Conservation (phyloP, 257 asterid species). For the Haberlea rhodopensis region DNA sequence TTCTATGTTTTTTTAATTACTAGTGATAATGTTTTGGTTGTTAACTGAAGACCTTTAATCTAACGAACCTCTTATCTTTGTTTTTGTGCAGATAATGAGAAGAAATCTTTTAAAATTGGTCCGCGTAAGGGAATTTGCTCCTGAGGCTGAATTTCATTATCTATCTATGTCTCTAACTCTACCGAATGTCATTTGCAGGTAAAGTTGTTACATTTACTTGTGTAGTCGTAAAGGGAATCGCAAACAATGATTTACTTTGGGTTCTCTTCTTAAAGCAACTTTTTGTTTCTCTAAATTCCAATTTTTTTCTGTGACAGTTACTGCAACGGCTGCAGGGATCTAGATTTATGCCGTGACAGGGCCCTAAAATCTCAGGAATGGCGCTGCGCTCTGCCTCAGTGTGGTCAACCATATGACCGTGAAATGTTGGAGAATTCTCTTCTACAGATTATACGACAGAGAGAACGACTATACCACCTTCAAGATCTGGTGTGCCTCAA, state of each 20-base stretch:
- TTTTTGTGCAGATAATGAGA: constrained; percentile 78
- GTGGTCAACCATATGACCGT: constrained; percentile 86
- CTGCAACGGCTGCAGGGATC: constrained; percentile 93
- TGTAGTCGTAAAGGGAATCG: neutral
- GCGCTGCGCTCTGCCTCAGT: constrained; percentile 73
- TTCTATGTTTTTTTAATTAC: neutral
- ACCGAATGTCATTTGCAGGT: constrained; percentile 97
- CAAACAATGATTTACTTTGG: too few species aligned
- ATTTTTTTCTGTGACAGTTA: constrained; percentile 45
- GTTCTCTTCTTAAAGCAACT: too few species aligned
- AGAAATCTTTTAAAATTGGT: constrained; percentile 81
- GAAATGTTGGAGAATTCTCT: constrained; percentile 82
- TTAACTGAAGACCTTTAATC: neutral
- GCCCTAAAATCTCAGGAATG: constrained; percentile 63
- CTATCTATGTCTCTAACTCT: constrained; percentile 48
- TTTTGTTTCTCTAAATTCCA: neutral
- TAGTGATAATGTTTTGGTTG: constrained; percentile 2
- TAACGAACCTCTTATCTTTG: constrained; percentile 7
- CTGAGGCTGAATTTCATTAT: constrained; percentile 78
- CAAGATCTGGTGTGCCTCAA: constrained; percentile 91
- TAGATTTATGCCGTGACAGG: constrained; percentile 72
- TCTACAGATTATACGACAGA: constrained; percentile 76
- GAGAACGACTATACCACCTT: constrained; percentile 82
- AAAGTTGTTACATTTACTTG: neutral
- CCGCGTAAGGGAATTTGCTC: constrained; percentile 87